Percentiles rank a stretch among this genome's conserved stretches.
Evolutionary conservation across 1,284 basidiomycete genomes (phyloP).

Genomic region (Trametes versicolor): DNA sequence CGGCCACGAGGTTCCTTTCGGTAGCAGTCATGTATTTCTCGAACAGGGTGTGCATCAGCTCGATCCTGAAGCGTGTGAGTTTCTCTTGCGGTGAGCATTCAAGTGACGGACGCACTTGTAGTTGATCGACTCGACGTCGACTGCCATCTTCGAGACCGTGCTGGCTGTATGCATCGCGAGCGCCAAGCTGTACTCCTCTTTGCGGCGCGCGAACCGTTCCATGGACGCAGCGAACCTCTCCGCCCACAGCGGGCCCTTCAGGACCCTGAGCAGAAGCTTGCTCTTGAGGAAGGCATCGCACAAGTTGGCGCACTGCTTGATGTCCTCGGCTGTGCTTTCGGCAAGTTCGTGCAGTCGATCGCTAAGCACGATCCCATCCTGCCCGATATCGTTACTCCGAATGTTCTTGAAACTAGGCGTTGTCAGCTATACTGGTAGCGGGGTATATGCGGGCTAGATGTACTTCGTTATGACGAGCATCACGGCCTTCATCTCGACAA

Average conservation of each 20-base stretch:
- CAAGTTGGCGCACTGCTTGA: constrained; percentile 44
- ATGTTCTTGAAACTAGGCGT: constrained; percentile 14
- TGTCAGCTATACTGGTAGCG: constrained; percentile 21
- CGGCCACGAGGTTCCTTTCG: background rate
- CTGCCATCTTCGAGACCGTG: constrained; percentile 1
- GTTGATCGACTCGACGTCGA: constrained; percentile 8
- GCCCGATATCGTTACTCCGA: constrained; percentile 24
- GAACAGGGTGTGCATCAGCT: constrained; percentile 7
- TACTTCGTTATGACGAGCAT: constrained; percentile 40
- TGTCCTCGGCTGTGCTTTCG: constrained; percentile 40
- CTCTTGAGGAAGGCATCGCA: constrained; percentile 47
- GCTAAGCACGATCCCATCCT: constrained; percentile 37
- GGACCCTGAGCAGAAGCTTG: constrained; percentile 46
- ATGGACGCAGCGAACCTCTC: constrained; percentile 45
- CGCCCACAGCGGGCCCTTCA: constrained; percentile 51
- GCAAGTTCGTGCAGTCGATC: constrained; percentile 37
- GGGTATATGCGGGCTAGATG: constrained; percentile 31
- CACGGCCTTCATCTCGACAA: constrained; percentile 33
- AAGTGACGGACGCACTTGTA: constrained; percentile 7
- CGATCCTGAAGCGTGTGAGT: background rate
- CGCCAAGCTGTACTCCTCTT: constrained; percentile 46
- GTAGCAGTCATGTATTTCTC: background rate
- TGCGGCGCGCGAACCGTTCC: constrained; percentile 45
- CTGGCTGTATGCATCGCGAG: constrained; percentile 46
- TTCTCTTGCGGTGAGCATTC: too few species aligned